Evolutionary conservation across 176 grass and related monocot genomes (phyloP).

Genomic region (Chloris gayana): DNA sequence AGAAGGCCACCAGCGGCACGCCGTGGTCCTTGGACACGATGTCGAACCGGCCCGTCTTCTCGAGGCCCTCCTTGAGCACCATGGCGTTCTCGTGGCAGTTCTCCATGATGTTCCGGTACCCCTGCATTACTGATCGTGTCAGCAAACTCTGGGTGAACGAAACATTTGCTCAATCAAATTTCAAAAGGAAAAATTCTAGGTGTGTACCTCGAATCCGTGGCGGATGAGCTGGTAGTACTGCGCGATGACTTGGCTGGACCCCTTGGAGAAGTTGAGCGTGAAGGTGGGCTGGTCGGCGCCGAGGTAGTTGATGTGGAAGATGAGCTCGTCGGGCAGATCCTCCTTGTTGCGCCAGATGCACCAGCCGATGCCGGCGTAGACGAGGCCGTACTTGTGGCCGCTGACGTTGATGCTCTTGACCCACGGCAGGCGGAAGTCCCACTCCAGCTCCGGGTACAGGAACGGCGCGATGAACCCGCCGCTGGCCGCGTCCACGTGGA

Average conservation of each 20-base stretch:
- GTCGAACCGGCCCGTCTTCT: constrained; percentile 71
- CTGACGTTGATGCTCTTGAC: constrained; percentile 99
- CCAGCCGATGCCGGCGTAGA: constrained; percentile 98
- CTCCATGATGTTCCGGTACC: constrained; percentile 97
- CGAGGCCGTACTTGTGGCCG: constrained; percentile 97
- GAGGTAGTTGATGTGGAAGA: constrained; percentile 99
- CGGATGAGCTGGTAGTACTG: constrained; percentile 99
- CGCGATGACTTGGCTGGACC: constrained; percentile 92
- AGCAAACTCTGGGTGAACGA: too few species aligned
- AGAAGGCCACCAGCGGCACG: constrained; percentile 93
- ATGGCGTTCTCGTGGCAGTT: constrained; percentile 98
- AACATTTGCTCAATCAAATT: too few species aligned
- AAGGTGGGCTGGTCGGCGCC: constrained; percentile 95
- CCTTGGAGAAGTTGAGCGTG: constrained; percentile 99
- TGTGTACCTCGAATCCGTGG: constrained; percentile 75
- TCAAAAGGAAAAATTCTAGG: background rate
- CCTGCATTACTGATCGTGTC: constrained; percentile 38
- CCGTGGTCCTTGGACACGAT: constrained; percentile 95
- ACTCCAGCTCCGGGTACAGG: constrained; percentile 93
- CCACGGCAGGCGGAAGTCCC: constrained; percentile 85
- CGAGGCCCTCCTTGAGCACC: constrained; percentile 83
- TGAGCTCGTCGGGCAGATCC: constrained; percentile 91
- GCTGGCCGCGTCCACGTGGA: constrained; percentile 96
- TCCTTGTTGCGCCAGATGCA: constrained; percentile 87
- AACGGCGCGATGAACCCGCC: constrained; percentile 99